These are phyloP conservation scores for Penicillium cataractarum DNA, from an alignment of 495 filamentous ascomycete species.

Conservation along the genomic window DNA sequence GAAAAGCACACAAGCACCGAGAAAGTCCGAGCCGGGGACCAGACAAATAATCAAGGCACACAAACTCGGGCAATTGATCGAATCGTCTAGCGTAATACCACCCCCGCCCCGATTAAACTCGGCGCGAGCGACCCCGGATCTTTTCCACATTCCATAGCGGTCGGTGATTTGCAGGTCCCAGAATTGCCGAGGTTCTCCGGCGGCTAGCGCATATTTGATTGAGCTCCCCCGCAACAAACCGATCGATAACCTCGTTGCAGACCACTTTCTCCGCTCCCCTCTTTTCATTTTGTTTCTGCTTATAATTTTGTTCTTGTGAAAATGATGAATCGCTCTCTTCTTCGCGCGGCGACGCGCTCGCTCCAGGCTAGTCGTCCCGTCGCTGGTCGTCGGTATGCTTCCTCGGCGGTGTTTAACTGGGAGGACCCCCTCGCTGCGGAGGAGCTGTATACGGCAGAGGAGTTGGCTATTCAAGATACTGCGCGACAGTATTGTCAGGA, in stretches of 20 bases:
- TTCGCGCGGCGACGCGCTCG: slow-evolving; percentile 43
- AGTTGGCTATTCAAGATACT: slow-evolving; percentile 84
- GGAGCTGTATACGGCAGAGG: slow-evolving; percentile 82
- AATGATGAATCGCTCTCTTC: slow-evolving; percentile 44
- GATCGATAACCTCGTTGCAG: slow-evolving; percentile 5
- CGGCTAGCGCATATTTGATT: slow-evolving; percentile 34
- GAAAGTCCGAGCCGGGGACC: slow-evolving; percentile 24
- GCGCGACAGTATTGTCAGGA: slow-evolving; percentile 94
- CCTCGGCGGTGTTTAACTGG: slow-evolving; percentile 78
- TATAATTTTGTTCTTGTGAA: background rate
- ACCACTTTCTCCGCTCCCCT: background rate
- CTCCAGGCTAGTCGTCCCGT: slow-evolving; percentile 27
- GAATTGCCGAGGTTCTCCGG: slow-evolving; percentile 34
- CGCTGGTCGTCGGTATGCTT: slow-evolving; percentile 47
- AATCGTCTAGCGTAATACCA: slow-evolving; percentile 11
- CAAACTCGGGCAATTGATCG: slow-evolving; percentile 20
- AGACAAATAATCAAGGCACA: background rate
- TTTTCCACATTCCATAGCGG: background rate
- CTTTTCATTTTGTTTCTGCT: slow-evolving; percentile 8
- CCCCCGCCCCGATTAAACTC: background rate
- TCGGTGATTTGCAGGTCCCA: slow-evolving; percentile 19
- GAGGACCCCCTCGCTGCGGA: slow-evolving; percentile 80
- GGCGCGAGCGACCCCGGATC: background rate
- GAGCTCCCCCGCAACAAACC: slow-evolving; percentile 32
- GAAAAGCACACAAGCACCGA: slow-evolving; percentile 18